A percentile compares a stretch with the other conserved stretches of the same genome.
phyloP scores from a whole-genome alignment of 2,329 filamentous ascomycete species.

The Thermoascus crustaceus region DNA sequence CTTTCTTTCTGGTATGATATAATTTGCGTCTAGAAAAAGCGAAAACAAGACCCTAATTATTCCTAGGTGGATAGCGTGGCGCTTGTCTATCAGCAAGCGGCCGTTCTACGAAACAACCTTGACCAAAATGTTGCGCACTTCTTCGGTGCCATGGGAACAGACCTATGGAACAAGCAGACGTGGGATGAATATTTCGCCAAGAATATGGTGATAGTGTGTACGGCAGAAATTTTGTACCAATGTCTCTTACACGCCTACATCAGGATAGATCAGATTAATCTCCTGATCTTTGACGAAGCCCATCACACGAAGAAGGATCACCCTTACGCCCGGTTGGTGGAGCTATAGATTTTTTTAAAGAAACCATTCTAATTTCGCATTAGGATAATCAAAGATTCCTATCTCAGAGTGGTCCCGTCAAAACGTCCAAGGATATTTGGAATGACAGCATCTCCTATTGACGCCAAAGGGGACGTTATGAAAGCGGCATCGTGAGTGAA shows the following conservation, averaged over 20 bases:
- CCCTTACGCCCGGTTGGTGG: constrained; percentile 60
- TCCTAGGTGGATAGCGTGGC: constrained; percentile 72
- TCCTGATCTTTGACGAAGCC: constrained; percentile 91
- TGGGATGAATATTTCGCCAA: constrained; percentile 53
- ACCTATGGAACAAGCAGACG: constrained; percentile 52
- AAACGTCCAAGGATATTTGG: constrained; percentile 73
- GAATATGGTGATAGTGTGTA: constrained; percentile 84
- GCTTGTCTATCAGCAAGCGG: constrained; percentile 80
- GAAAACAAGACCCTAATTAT: constrained; percentile 11
- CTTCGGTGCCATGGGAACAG: constrained; percentile 59
- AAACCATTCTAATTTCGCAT: constrained; percentile 7
- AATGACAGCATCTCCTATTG: constrained; percentile 94
- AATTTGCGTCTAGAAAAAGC: not conserved
- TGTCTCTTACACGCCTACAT: constrained; percentile 74
- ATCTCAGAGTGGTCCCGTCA: constrained; percentile 44
- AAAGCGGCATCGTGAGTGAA: constrained; percentile 51
- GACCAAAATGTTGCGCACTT: constrained; percentile 66
- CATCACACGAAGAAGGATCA: constrained; percentile 95
- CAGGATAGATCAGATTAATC: constrained; percentile 71
- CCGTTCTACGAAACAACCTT: constrained; percentile 72
- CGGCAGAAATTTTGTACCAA: constrained; percentile 74
- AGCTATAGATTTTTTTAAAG: not conserved
- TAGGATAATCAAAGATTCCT: constrained; percentile 80
- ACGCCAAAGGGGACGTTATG: constrained; percentile 66
- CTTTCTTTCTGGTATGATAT: constrained; percentile 68